Percentiles rank a stretch among this genome's conserved stretches.
phyloP scores from a whole-genome alignment of 148 eudicot species.

The Camellia sinensis region DNA sequence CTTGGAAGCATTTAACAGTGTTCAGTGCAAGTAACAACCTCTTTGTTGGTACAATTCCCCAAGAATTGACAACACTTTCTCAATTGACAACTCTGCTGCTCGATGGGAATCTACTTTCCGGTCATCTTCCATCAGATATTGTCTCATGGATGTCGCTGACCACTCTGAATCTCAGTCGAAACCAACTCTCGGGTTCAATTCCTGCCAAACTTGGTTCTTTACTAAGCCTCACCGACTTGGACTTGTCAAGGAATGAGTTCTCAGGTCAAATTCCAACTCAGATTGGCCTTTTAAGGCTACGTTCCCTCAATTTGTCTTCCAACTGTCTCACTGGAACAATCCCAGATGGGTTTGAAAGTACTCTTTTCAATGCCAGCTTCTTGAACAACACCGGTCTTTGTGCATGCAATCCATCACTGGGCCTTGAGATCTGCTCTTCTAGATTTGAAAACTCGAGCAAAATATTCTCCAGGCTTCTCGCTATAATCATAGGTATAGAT shows the following conservation, averaged over 20 bases:
- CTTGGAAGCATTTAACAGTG: constrained; percentile 24
- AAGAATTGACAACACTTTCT: constrained; percentile 33
- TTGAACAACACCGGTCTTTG: constrained; percentile 36
- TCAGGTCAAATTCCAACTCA: constrained; percentile 34
- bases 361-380: constrained; percentile 27
- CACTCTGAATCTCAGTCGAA: constrained; percentile 21
- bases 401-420: constrained; percentile 24
- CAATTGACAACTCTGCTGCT: constrained; percentile 9
- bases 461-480: constrained; percentile 6
- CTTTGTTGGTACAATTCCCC: constrained; percentile 30
- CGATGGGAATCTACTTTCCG: constrained; percentile 29
- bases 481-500: background rate
- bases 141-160: constrained; percentile 24
- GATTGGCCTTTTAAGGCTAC: constrained; percentile 9
- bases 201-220: constrained; percentile 29
- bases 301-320: constrained; percentile 31
- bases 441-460: constrained; percentile 5
- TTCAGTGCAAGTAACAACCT: constrained; percentile 30
- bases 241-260: constrained; percentile 26
- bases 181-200: constrained; percentile 35
- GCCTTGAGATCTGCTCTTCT: constrained; percentile 18
- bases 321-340: constrained; percentile 32
- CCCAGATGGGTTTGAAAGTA: constrained; percentile 30
- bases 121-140: constrained; percentile 21
- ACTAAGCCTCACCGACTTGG: constrained; percentile 21